phyloP scores from a whole-genome alignment of 2,329 filamentous ascomycete genomes.

The Juglanconis oblonga region DNA sequence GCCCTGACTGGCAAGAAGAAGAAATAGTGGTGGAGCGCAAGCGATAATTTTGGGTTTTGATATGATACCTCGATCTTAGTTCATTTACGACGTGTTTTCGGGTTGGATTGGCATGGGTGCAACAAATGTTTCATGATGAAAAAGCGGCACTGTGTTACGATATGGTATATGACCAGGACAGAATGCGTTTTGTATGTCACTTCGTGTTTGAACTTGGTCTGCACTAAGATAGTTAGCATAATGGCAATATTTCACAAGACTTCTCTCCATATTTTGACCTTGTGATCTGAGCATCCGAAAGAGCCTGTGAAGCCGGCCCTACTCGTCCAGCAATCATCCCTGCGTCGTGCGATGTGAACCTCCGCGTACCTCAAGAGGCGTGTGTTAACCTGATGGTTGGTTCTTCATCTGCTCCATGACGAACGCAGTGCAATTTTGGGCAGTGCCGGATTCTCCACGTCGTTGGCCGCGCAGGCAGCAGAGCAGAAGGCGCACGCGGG shows the following conservation, averaged over 20 bases:
- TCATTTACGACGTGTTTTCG: not conserved
- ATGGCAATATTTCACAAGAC: not conserved
- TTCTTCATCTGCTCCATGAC: no score
- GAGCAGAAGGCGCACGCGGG: no score
- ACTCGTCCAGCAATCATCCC: no score
- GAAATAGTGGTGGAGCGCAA: conserved; percentile 20
- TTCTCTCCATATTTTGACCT: not conserved
- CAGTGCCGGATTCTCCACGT: no score
- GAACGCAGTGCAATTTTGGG: no score
- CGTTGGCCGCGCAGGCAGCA: no score
- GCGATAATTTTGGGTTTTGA: not conserved
- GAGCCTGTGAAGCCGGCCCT: no score
- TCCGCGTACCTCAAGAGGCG: no score
- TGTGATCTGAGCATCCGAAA: no score
- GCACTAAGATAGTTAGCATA: not conserved
- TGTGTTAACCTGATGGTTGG: no score
- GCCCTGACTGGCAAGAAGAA: conserved; percentile 43
- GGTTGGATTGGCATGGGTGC: not conserved
- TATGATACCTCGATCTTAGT: not conserved
- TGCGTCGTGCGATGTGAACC: no score
- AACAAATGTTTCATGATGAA: not conserved
- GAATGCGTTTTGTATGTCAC: not conserved
- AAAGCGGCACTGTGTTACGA: not conserved
- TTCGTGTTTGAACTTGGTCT: not conserved
- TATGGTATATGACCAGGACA: not conserved